Evolutionary conservation across 441 rosid species (phyloP), one percentile per base, ranked within the genome.

Genomic region (Flueggea neowawraea): DNA sequence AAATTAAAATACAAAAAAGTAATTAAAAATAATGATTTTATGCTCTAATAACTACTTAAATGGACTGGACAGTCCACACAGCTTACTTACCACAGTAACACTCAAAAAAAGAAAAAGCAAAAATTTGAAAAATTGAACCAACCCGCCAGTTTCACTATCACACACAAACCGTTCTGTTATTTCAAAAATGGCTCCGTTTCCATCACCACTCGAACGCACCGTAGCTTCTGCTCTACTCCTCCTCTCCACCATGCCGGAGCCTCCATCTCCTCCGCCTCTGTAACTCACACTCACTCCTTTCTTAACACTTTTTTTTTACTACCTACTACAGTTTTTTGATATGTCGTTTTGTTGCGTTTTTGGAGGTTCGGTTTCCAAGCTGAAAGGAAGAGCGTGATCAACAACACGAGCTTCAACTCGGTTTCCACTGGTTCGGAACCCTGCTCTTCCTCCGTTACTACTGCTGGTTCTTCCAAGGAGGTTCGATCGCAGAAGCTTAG

Each of bases 211-310:
- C 31, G 99, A 91, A 75, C 81, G 69, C 75, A 61, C 73, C 5
- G 95, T 76, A n/a, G 97, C 96, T 70, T 83, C 96, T 16, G 82
- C 94, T 66, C 97, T 94, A 13, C 90, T 94, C 73, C 88, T 84
- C 13, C 96, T 94, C 80, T 85, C 90, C 44, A 36, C 54, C 61
- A 57, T 15, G 22, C 17, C 61, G 14, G 44, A 32, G 28, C 67
- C 84, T 33, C 62, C 60, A 12, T 67, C 82, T 66, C 64, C 60
- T 31, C 43, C 82, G 4, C 31, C 53, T 10, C 12, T n/a, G 3
- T 6, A 17, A 11, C 22, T 16, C 41, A 10, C 49, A 8, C 36
- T 50, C 78, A 79, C 36, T 54, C 36, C 44, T 45, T 39, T 32
- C 50, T 15, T 10, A n/a, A 54, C 28, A 33, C 5, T 28, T 33